phyloP scores from a whole-genome alignment of 495 filamentous ascomycete genomes.

The Haplographium delicatum region DNA sequence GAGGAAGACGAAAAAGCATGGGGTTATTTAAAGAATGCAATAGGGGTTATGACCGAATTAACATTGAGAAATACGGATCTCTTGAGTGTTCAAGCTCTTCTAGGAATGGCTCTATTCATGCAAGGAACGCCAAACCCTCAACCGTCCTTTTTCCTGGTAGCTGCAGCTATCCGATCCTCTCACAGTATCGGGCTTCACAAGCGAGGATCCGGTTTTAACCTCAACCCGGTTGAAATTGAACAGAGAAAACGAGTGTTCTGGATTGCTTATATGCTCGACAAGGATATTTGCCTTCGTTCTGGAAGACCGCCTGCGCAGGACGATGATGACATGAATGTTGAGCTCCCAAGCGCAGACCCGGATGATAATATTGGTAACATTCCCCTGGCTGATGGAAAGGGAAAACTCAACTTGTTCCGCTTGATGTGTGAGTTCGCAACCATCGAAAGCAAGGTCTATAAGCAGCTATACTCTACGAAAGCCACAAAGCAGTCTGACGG shows the following conservation, averaged over 20 bases:
- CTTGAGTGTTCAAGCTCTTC: slow-evolving; percentile 89
- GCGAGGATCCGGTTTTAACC: slow-evolving; percentile 80
- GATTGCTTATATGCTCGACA: slow-evolving; percentile 95
- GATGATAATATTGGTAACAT: slow-evolving; percentile 91
- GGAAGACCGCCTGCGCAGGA: slow-evolving; percentile 92
- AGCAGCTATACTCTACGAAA: slow-evolving; percentile 86
- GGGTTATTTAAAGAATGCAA: slow-evolving; percentile 94
- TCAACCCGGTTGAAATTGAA: slow-evolving; percentile 87
- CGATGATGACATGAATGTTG: slow-evolving; percentile 98
- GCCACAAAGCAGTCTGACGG: slow-evolving; percentile 89
- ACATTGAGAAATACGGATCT: slow-evolving; percentile 95
- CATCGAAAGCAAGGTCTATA: slow-evolving; percentile 93
- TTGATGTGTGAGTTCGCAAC: slow-evolving; percentile 85
- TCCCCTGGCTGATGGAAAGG: slow-evolving; percentile 80
- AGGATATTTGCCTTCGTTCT: slow-evolving; percentile 89
- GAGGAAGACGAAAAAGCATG: slow-evolving; percentile 92
- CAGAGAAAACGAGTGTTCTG: slow-evolving; percentile 96
- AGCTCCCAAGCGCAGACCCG: slow-evolving; percentile 87
- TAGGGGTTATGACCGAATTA: slow-evolving; percentile 85
- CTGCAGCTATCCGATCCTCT: slow-evolving; percentile 85
- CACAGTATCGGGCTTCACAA: slow-evolving; percentile 96
- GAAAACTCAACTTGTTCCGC: slow-evolving; percentile 90
- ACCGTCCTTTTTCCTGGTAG: slow-evolving; percentile 88
- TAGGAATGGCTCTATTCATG: slow-evolving; percentile 94
- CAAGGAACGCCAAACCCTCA: slow-evolving; percentile 97